Base-by-base conservation (phyloP, 1,139 yeast genomes). In the Meyerozyma elateridarum region DNA sequence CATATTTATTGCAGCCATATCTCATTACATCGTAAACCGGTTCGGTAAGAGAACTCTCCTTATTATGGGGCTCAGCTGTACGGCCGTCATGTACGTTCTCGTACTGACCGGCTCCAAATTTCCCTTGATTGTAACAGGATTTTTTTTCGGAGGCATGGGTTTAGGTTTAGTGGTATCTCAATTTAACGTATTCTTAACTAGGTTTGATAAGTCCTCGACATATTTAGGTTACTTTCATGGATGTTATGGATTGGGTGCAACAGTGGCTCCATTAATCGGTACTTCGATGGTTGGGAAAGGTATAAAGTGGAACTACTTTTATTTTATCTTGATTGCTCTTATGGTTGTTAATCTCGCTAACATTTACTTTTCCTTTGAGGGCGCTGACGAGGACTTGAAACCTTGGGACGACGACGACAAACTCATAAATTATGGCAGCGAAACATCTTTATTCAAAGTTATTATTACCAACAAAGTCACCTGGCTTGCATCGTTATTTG, bases 401-500 rank as follows among this genome's bases (percentile, higher is more conserved):
- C 34, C 33, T 3, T 44, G 44, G 42, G 39, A 43, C 24, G 25
- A 29, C 12, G 35, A 37, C 12, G 40, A 35, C 16, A 38, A 34
- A 17, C 11, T 6, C 25, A 8, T 4, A 6, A 14, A n/a, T 7
- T 7, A 22, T 7, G 25, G 8, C 6, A 2, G n/a, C 8, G 25
- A 22, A 11, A 22, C 15, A 11, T 12, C 9, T 9, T 8, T 22
- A 21, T 8, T 22, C 15, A 31, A 8, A 32, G 34, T 6, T 22
- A 15, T 80, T 1, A 43, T 75, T 24, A 59, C 54, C 36, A 63
- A 61, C 38, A 49, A 51, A 8, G 53, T 61, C 28, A 73, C 81
- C 2, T 79, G 85, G 85, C 42, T 73, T 2, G 47, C 71, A 25
- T 66, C 83, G 2, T 44, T 71, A 30, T 71, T 74, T 39, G 68